Base-by-base conservation (phyloP, 1,139 yeast species). In the Taphrina pruni region DNA sequence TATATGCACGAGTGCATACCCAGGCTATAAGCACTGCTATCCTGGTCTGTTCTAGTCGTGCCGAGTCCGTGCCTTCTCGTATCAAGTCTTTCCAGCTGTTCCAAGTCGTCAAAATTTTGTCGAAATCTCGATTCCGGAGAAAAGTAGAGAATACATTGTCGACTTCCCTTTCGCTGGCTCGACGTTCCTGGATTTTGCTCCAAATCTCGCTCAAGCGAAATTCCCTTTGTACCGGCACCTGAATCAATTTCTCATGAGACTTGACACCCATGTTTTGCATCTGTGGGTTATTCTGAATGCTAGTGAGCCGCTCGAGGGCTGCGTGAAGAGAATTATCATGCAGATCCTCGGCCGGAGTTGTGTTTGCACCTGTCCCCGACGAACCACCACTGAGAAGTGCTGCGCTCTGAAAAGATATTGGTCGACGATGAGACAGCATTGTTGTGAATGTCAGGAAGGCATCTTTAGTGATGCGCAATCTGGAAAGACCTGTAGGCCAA, bases 151-250 rank as follows among this genome's bases (percentile, higher is more conserved):
- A 54, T 8, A 54, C 20, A 11, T 26, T 26, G 43, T 54, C 58
- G 20, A 54, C 58, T 17, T 54, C 58, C 14, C 58, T 11, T 14
- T 54, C 58, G 21, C 36, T 54, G 12, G 58, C 58, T 11, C 54
- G 54, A 8, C n/a, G 32, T 26, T 8, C 54, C 20, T 50, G 54
- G 20, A 50, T 7, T 21, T 50, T 50, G n/a, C 21, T 50, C 12
- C 14, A 21, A 1, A 50, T n/a, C 36, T 50, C 54, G 20, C 2
- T 2, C 8, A 2, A 9, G 12, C 54, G 54, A 21, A 2, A 11
- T 1, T 20, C 11, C 35, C 7, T 3, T 17, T 50, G n/a, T n/a
- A n/a, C 6, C 12, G 1, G 36, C 9, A 8, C 11, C 36, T n/a
- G 8, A 6, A 8, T 11, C n/a, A 14, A 7, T n/a, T 50, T 21